phyloP scores from a whole-genome alignment of 108 stramenopile genomes.

The Chaetoceros muelleri region DNA sequence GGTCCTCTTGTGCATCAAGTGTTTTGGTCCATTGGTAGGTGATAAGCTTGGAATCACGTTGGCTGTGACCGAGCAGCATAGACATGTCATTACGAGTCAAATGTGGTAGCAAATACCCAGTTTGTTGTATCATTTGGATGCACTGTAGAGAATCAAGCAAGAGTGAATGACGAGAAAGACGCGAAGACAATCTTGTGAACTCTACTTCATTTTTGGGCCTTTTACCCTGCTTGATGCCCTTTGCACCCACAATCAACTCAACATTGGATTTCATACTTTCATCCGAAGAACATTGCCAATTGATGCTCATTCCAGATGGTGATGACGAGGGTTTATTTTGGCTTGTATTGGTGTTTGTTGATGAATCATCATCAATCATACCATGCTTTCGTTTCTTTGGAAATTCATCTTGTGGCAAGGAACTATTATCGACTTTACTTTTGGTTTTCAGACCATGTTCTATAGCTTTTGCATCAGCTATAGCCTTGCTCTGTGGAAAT shows the following conservation, averaged over 20 bases:
- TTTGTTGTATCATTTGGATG: too few relatives aligned
- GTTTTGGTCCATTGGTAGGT: background rate
- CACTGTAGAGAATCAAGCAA: background rate
- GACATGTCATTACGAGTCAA: too few relatives aligned
- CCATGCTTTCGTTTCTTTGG: background rate
- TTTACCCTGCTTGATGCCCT: constrained; percentile 68
- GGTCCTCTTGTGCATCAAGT: constrained; percentile 4
- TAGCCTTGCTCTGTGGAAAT: constrained; percentile 1
- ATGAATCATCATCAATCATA: background rate
- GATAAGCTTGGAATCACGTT: background rate
- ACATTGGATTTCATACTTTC: background rate
- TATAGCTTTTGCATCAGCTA: background rate
- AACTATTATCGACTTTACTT: background rate
- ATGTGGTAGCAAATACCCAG: too few relatives aligned
- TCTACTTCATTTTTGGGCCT: constrained; percentile 51
- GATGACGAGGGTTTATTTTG: constrained; percentile 12
- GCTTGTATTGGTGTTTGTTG: background rate
- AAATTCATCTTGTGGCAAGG: too few relatives aligned
- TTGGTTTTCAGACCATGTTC: background rate
- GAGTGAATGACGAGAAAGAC: constrained; percentile 45
- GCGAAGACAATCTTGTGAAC: constrained; percentile 31
- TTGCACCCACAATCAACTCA: constrained; percentile 69
- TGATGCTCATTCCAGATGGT: constrained; percentile 41
- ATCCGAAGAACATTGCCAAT: constrained; percentile 34
- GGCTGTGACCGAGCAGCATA: too few relatives aligned